Percentiles rank a stretch among this genome's conserved stretches.
These are phyloP conservation scores for Agastache rugosa DNA, from an alignment of 257 asterid genomes.

Conservation along the genomic window DNA sequence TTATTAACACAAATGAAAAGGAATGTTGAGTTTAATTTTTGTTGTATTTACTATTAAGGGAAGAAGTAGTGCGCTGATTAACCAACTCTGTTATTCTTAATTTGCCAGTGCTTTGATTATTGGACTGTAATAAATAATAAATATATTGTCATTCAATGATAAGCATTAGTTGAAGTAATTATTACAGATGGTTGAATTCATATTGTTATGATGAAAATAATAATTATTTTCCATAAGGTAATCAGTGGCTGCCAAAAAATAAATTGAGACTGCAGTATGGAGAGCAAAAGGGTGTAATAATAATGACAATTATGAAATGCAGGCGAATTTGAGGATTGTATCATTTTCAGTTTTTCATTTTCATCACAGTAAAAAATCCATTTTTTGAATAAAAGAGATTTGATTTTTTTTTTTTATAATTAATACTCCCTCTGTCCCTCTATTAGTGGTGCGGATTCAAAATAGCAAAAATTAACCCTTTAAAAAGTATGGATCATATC, in stretches of 20 bases:
- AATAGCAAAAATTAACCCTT: no score
- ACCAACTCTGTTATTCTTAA: background rate
- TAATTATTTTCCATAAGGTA: no score
- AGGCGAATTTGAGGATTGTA: background rate
- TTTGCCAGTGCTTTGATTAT: background rate
- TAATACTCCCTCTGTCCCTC: no score
- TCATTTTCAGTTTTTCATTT: background rate
- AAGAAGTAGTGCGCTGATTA: background rate
- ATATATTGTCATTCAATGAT: background rate
- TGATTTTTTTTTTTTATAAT: no score
- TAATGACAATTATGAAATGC: background rate
- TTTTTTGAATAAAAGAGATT: no score
- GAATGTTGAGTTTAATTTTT: background rate
- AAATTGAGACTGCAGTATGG: conserved; percentile 9
- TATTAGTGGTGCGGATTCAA: no score
- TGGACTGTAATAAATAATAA: background rate
- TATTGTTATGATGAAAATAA: background rate
- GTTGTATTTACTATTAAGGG: background rate
- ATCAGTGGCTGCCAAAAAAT: background rate
- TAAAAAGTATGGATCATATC: no score
- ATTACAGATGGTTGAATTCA: background rate
- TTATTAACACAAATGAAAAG: background rate
- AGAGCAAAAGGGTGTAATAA: background rate
- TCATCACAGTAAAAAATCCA: no score
- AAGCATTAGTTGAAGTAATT: background rate